Conservation (phyloP, 257 asterid genomes). For the Cordia subcordata region DNA sequence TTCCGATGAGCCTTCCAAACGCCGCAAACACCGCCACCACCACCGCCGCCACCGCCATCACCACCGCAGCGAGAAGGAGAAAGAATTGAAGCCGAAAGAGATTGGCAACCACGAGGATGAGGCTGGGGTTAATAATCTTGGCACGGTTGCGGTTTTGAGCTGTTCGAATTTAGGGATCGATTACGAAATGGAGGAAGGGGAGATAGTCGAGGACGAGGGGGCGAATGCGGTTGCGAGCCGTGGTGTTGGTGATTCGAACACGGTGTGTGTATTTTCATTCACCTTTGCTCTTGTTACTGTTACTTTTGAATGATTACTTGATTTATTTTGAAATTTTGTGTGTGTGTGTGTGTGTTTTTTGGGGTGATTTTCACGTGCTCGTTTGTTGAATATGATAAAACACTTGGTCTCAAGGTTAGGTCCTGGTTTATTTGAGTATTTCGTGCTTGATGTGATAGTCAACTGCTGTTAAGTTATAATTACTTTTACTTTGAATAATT, state of each 20-base stretch:
- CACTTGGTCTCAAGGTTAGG: too few species aligned
- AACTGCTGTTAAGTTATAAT: too few species aligned
- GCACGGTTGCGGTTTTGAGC: conserved; percentile 23
- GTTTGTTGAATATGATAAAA: too few species aligned
- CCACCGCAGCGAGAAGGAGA: conserved; percentile 46
- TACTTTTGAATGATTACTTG: not conserved
- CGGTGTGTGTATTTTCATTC: conserved; percentile 75
- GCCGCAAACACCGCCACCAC: conserved; percentile 80
- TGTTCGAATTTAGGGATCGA: conserved; percentile 45
- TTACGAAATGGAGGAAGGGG: conserved; percentile 99
- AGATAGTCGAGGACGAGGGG: conserved; percentile 71
- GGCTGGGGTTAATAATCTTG: conserved; percentile 15
- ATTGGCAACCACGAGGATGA: conserved; percentile 21
- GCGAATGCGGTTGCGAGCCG: conserved; percentile 19
- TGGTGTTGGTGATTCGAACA: conserved; percentile 26
- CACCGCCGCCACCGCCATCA: conserved; percentile 47
- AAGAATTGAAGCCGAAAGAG: conserved; percentile 22
- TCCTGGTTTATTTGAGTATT: too few species aligned
- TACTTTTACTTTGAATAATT: too few species aligned
- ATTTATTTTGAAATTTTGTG: too few species aligned
- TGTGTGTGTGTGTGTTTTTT: too few species aligned
- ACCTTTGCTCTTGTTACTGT: conserved; percentile 11
- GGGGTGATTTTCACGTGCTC: too few species aligned
- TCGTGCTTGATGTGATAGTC: too few species aligned
- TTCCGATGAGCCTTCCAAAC: conserved; percentile 60